A percentile compares a stretch with the other conserved stretches of the same genome.
phyloP scores from a whole-genome alignment of 2,329 filamentous ascomycete species.

The Aspergillus clavatus region DNA sequence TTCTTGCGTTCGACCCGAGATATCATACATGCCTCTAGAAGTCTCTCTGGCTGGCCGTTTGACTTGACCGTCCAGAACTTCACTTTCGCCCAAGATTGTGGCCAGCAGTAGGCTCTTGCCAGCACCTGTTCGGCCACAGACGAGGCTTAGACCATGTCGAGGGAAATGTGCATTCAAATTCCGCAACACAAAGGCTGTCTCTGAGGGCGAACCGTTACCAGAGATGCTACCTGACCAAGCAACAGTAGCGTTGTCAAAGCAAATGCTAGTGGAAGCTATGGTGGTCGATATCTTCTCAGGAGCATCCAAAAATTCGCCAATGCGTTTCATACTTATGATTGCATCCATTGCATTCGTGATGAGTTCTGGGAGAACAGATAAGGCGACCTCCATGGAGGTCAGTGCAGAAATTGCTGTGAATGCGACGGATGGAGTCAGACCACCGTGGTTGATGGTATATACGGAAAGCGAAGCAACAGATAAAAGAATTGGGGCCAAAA shows the following conservation, averaged over 20 bases:
- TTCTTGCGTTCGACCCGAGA: too few species aligned
- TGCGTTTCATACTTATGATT: conserved; percentile 65
- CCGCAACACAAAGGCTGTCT: conserved; percentile 54
- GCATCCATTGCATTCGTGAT: conserved; percentile 67
- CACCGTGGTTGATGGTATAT: conserved; percentile 61
- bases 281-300: conserved; percentile 54
- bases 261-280: conserved; percentile 54
- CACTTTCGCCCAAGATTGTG: conserved; percentile 76
- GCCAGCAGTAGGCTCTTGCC: conserved; percentile 88
- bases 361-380: conserved; percentile 68
- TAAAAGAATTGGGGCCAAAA: conserved; percentile 66
- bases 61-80: too few species aligned
- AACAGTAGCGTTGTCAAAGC: conserved; percentile 63
- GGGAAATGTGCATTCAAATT: conserved; percentile 46
- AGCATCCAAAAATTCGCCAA: conserved; percentile 68
- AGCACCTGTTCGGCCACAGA: conserved; percentile 65
- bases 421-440: conserved; percentile 65
- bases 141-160: conserved; percentile 48
- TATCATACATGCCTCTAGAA: too few species aligned
- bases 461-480: conserved; percentile 65
- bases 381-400: conserved; percentile 64
- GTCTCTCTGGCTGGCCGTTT: too few species aligned
- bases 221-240: conserved; percentile 61
- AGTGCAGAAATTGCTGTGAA: conserved; percentile 74
- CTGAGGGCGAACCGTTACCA: conserved; percentile 3